A percentile compares a stretch with the other conserved stretches of the same genome.
Evolutionary conservation across 306 rosid species (phyloP).

Genomic region (Fragaria iinumae): DNA sequence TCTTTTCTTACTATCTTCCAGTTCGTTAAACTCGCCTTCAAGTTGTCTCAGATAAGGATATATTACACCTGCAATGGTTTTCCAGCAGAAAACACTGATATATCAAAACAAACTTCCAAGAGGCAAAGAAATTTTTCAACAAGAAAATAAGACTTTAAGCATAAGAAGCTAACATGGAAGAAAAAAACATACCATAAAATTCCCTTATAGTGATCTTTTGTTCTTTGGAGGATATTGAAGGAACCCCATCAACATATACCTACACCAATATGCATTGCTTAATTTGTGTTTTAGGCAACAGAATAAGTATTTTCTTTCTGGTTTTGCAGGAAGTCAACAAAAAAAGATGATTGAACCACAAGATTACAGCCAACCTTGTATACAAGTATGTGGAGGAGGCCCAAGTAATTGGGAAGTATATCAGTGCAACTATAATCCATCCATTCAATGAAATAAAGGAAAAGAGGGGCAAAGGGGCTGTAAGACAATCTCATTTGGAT

Average conservation of each 20-base stretch:
- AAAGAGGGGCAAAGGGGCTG: slow-evolving; percentile 71
- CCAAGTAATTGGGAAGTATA: slow-evolving; percentile 57
- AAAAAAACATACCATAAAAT: slow-evolving; percentile 51
- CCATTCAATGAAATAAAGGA: slow-evolving; percentile 69
- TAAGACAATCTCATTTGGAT: slow-evolving; percentile 67
- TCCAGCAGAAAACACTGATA: slow-evolving; percentile 10
- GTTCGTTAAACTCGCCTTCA: slow-evolving; percentile 44
- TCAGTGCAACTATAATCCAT: slow-evolving; percentile 66
- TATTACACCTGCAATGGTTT: slow-evolving; percentile 57
- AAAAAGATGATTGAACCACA: background rate
- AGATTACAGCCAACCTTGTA: slow-evolving; percentile 45
- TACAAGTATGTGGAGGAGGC: slow-evolving; percentile 58
- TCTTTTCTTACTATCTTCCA: slow-evolving; percentile 29
- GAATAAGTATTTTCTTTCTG: background rate
- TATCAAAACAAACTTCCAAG: background rate
- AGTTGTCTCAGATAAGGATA: slow-evolving; percentile 73
- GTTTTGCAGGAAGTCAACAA: background rate
- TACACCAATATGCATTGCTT: slow-evolving; percentile 27
- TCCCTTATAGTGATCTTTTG: slow-evolving; percentile 62
- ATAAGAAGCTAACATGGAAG: slow-evolving; percentile 13
- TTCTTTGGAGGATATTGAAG: slow-evolving; percentile 58
- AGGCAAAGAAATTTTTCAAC: background rate
- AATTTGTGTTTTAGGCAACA: slow-evolving; percentile 13
- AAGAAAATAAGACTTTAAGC: background rate
- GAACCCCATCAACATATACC: slow-evolving; percentile 65